Evolutionary conservation across 345 rosid species (phyloP).

Genomic region (Jatropha curcas): DNA sequence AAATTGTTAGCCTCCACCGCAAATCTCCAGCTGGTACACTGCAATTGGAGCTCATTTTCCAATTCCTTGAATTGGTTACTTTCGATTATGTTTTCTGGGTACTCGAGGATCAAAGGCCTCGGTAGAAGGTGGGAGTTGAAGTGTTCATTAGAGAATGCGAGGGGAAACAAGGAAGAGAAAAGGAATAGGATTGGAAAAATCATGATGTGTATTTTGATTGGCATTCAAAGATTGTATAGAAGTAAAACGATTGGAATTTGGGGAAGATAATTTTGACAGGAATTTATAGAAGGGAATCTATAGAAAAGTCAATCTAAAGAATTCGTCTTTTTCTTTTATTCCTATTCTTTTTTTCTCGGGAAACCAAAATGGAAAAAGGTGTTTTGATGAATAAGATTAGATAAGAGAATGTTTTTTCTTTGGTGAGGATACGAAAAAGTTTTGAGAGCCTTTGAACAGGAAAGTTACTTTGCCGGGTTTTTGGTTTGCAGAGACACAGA

Average conservation of each 20-base stretch:
- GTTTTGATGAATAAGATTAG: not conserved
- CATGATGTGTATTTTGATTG: conserved; percentile 31
- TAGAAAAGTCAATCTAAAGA: conserved; percentile 6
- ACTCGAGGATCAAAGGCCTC: conserved; percentile 60
- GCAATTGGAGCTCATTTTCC: conserved; percentile 49
- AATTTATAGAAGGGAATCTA: conserved; percentile 12
- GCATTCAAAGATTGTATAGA: not conserved
- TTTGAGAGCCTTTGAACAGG: conserved; percentile 1
- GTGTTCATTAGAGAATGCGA: conserved; percentile 40
- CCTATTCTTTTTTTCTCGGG: conserved; percentile 1
- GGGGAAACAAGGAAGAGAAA: conserved; percentile 35
- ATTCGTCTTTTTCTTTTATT: not conserved
- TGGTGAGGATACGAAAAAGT: conserved; percentile 1
- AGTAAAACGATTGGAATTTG: not conserved
- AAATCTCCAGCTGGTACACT: conserved; percentile 92
- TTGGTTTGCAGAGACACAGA: conserved; percentile 1
- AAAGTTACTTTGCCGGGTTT: not conserved
- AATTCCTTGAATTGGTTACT: conserved; percentile 29
- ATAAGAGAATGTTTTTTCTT: not conserved
- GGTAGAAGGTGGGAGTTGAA: conserved; percentile 44
- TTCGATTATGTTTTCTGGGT: conserved; percentile 35
- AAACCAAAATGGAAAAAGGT: conserved; percentile 6
- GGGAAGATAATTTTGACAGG: not conserved
- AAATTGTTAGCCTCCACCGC: conserved; percentile 80
- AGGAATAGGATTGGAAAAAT: conserved; percentile 33